Evolutionary conservation across 305 asterid species (phyloP), one percentile per base, ranked within the genome.

Genomic region (Coffea humblotiana): DNA sequence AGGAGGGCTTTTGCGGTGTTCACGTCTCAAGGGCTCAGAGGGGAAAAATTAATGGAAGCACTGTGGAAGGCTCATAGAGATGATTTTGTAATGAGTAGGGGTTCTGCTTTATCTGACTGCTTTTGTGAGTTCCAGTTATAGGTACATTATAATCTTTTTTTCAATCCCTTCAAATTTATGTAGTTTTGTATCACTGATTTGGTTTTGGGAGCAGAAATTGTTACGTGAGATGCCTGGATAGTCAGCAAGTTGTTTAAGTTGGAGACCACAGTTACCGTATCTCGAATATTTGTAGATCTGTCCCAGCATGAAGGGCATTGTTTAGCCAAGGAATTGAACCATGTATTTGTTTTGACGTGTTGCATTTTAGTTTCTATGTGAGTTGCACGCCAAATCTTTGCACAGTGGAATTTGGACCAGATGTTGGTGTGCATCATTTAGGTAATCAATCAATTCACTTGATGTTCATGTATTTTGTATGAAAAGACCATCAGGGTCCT

Each of bases 41-140:
- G 94, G 76, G 86, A 83, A 65, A 81, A 77, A 74, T 81, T 96
- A 60, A 82, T 78, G 91, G 96, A 91, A 54, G 96, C 88, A 0
- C 75, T 94, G 27, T 94, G 98, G 97, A 89, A 89, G 82, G 89
- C 85, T 82, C 98, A 96, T 64, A 88, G 89, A 85, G 94, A 96
- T 83, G 94, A 91, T 89, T 96, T 85, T 85, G 96, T 91, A 21
- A 92, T 82, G 93, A 94, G 98, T 3, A 87, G 91, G 52, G 97
- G 99, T 40, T 91, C 97, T 80, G 99, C 98, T 72, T 86, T 96
- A 82, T 97, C 97, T 0, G 97, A 93, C 81, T 96, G 99, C 89
- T 96, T 96, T 84, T 96, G 99, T 76, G 86, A 83, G 37, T 83
- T 76, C 37, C 71, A 54, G 37, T 3, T 79, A 29, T 83, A 72